These are phyloP conservation scores for Emydomyces testavorans DNA, from an alignment of 2,329 filamentous ascomycete genomes.

Conservation along the genomic window DNA sequence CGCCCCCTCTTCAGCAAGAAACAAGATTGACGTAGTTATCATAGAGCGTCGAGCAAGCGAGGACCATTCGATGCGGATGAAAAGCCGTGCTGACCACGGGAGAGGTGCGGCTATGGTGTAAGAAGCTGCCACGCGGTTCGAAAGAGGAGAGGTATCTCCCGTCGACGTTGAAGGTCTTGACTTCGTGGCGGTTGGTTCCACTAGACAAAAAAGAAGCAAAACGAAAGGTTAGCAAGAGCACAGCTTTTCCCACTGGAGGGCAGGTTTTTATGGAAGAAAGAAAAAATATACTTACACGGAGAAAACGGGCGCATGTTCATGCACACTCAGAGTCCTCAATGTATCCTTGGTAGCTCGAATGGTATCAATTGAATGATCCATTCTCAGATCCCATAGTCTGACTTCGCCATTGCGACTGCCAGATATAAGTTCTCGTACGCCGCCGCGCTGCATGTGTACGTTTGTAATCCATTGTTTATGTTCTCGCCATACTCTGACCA, in stretches of 20 bases:
- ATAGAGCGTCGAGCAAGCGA: constrained; percentile 74
- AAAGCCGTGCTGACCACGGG: constrained; percentile 86
- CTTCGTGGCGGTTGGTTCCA: constrained; percentile 73
- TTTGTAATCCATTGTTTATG: constrained; percentile 93
- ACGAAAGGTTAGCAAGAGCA: constrained; percentile 14
- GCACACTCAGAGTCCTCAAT: constrained; percentile 75
- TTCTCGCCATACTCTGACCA: constrained; percentile 95
- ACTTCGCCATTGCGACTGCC: constrained; percentile 89
- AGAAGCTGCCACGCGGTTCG: constrained; percentile 82
- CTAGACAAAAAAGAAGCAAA: too few relatives aligned
- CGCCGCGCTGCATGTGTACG: constrained; percentile 92
- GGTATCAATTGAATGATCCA: constrained; percentile 62
- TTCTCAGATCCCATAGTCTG: constrained; percentile 89
- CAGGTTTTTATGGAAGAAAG: constrained; percentile 3
- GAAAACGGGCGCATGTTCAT: constrained; percentile 94
- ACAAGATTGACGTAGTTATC: constrained; percentile 89
- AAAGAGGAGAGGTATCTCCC: constrained; percentile 67
- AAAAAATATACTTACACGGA: constrained; percentile 56
- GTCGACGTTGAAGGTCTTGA: constrained; percentile 87
- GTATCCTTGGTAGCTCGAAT: constrained; percentile 66
- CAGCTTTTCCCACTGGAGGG: background rate
- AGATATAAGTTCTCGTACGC: constrained; percentile 78
- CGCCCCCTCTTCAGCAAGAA: constrained; percentile 42
- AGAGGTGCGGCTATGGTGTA: constrained; percentile 65
- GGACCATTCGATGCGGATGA: constrained; percentile 85